phyloP scores from a whole-genome alignment of 2,329 filamentous ascomycete genomes.

The Neonectria ditissima region DNA sequence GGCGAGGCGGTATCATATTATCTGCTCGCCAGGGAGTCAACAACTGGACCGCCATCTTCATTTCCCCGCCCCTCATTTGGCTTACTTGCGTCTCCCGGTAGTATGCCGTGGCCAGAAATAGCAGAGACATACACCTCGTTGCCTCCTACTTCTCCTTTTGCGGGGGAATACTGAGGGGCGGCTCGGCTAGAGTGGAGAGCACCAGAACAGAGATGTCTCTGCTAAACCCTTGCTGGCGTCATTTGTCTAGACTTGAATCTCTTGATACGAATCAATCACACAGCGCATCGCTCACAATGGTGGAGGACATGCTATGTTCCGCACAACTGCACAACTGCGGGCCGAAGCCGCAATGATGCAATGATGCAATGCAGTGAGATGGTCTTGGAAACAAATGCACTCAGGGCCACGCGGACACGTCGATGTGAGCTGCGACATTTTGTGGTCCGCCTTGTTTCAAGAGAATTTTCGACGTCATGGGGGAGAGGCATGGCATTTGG shows the following conservation, averaged over 20 bases:
- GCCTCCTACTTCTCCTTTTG: constrained; percentile 34
- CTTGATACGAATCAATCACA: constrained; percentile 31
- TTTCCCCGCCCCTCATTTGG: constrained; percentile 31
- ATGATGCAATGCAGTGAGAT: constrained; percentile 19
- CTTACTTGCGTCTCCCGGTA: constrained; percentile 8
- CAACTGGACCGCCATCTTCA: constrained; percentile 37
- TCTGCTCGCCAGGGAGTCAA: constrained; percentile 29
- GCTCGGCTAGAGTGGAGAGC: constrained; percentile 9
- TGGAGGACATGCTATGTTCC: neutral
- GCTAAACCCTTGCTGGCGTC: constrained; percentile 11
- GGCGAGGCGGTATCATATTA: constrained; percentile 32
- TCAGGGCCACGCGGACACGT: constrained; percentile 25
- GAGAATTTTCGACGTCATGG: constrained; percentile 38
- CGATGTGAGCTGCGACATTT: constrained; percentile 31
- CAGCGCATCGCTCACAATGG: constrained; percentile 12
- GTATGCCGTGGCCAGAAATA: constrained; percentile 6
- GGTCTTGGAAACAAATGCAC: constrained; percentile 21
- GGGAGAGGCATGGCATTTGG: constrained; percentile 25
- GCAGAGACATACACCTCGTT: constrained; percentile 15
- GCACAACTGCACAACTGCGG: constrained; percentile 8
- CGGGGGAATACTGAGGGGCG: constrained; percentile 26
- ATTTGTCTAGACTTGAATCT: constrained; percentile 21
- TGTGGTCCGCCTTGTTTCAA: constrained; percentile 40
- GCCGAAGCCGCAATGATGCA: constrained; percentile 12
- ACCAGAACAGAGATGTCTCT: constrained; percentile 9